These are phyloP conservation scores for Schwanniomyces sp. DNA, from an alignment of 805 yeast species.

Conservation along the genomic window DNA sequence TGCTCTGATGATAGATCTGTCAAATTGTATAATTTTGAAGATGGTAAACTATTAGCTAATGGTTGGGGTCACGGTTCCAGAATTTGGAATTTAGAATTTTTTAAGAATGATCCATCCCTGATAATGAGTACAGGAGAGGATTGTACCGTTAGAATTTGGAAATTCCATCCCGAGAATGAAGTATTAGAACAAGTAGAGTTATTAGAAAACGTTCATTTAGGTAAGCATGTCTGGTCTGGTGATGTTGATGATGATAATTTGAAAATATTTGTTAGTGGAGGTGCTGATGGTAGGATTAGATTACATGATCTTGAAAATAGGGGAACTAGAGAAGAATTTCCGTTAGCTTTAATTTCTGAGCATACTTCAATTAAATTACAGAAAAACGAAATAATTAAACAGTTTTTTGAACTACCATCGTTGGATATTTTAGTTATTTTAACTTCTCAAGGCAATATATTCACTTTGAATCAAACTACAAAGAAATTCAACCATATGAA, in stretches of 20 bases:
- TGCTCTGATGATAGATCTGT: constrained; percentile 96
- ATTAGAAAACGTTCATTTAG: constrained; percentile 68
- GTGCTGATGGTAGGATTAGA: constrained; percentile 86
- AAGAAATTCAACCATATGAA: constrained; percentile 21
- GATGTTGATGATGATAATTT: constrained; percentile 47
- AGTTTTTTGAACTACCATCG: constrained; percentile 47
- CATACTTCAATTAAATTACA: constrained; percentile 23
- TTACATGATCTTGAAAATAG: constrained; percentile 50
- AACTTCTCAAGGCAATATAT: constrained; percentile 60
- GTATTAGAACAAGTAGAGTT: constrained; percentile 38
- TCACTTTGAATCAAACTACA: constrained; percentile 25
- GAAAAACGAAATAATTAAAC: constrained; percentile 60
- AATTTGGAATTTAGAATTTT: constrained; percentile 80
- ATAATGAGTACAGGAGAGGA: constrained; percentile 83
- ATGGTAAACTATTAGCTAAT: constrained; percentile 61
- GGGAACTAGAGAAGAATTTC: constrained; percentile 15
- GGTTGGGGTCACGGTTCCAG: constrained; percentile 98
- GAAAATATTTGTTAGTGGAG: constrained; percentile 74
- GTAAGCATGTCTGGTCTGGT: constrained; percentile 86
- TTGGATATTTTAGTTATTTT: constrained; percentile 47
- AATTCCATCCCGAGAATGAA: constrained; percentile 27
- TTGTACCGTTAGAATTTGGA: constrained; percentile 81
- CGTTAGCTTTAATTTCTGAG: constrained; percentile 31
- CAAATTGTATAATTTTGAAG: constrained; percentile 62
- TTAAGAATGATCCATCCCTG: constrained; percentile 20